Base-by-base conservation (phyloP, 192 early-diverging fungal species). In the Backusella sp. region DNA sequence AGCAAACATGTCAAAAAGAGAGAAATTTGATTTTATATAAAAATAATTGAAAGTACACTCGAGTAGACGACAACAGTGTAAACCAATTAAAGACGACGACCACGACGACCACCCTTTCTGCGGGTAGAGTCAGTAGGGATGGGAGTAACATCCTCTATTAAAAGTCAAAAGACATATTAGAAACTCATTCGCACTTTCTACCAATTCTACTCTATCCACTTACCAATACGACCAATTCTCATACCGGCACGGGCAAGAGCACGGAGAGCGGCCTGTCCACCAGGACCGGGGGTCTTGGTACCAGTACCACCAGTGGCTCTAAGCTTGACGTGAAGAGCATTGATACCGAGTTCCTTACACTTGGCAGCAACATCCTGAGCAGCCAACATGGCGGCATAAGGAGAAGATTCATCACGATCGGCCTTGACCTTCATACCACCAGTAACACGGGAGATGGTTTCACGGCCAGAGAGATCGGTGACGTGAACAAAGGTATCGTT, bases 381-480 rank as follows among this genome's bases (percentile, higher is more conserved):
- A 75, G 98, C 98, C 89, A 99, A 92, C 98, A 99, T 99, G 80
- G 98, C 97, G 76, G 98, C 98, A 88, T 99, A 99, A 77, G 98
- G 96, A 78, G 98, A 98, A 69, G 97, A 96, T 88, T 99, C 98
- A 86, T 99, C 98, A 91, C 98, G 97, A 88, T 99, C 98, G 70
- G 97, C 95, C 94, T 99, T 99, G 84, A 99, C 98, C 92, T 97
- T 99, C 98, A 99, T 99, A 79, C 98, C 98, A 91, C 97, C 96
- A 82, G 98, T 99, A 74, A 99, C 94, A 89, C 98, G 94, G 82
- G 92, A 90, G 83, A 99, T 97, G 86, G 98, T 99, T 92, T 99
- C 97, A 84, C 96, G 92, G 72, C 98, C 98, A 81, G 97, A 95
- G 79, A 99, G 88, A 98, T 99, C 98, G 78, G 98, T 99, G 83